phyloP scores from a whole-genome alignment of 495 filamentous ascomycete genomes.

The Penicillium tannophilum region DNA sequence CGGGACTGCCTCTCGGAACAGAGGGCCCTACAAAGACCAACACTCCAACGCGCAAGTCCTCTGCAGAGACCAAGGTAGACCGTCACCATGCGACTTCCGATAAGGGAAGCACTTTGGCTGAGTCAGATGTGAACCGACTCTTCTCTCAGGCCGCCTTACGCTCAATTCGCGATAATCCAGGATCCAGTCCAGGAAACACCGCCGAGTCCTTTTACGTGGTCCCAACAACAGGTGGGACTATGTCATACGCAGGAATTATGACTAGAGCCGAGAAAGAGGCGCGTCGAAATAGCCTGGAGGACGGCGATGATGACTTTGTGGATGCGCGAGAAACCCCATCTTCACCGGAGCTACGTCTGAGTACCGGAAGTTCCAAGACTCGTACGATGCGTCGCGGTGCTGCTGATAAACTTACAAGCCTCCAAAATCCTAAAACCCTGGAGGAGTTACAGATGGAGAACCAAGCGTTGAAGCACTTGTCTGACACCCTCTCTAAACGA shows the following conservation, averaged over 20 bases:
- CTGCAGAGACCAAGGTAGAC: constrained; percentile 41
- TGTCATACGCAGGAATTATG: constrained; percentile 86
- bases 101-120: constrained; percentile 38
- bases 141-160: constrained; percentile 81
- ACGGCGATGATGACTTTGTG: constrained; percentile 79
- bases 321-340: constrained; percentile 77
- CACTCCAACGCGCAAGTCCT: constrained; percentile 40
- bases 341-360: constrained; percentile 50
- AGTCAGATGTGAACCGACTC: constrained; percentile 73
- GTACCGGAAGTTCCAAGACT: constrained; percentile 27
- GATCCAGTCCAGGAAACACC: constrained; percentile 43
- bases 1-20: constrained; percentile 74
- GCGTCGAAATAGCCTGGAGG: constrained; percentile 48
- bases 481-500: constrained; percentile 76
- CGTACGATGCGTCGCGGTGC: constrained; percentile 22
- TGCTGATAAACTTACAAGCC: constrained; percentile 31
- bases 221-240: constrained; percentile 82
- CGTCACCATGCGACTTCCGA: constrained; percentile 43
- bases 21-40: constrained; percentile 51
- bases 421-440: constrained; percentile 56
- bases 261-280: constrained; percentile 69
- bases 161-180: constrained; percentile 59
- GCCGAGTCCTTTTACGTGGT: constrained; percentile 95
- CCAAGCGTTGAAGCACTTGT: constrained; percentile 66
- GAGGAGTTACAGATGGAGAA: constrained; percentile 89